Conservation (phyloP, 139 green algal species). For the Astrephomene gubernaculifera region DNA sequence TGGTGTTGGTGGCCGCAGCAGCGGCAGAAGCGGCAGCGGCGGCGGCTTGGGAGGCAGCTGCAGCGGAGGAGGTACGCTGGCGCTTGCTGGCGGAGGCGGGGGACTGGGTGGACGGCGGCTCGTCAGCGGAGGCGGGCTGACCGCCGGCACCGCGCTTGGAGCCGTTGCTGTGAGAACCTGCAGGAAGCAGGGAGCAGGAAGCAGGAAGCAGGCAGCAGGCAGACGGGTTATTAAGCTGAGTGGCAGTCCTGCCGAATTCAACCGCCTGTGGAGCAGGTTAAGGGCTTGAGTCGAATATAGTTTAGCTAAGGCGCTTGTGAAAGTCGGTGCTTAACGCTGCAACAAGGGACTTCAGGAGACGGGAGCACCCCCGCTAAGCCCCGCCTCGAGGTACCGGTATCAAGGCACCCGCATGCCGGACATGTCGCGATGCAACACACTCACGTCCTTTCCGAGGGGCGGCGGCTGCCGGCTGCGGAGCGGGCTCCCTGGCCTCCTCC, state of each 20-base stretch:
- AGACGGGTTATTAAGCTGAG: too few species aligned
- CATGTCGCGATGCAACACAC: neutral
- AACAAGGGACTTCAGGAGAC: too few species aligned
- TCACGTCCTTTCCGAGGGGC: constrained; percentile 21
- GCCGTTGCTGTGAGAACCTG: neutral
- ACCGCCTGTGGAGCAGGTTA: too few species aligned
- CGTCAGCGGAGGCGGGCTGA: neutral
- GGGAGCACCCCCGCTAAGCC: too few species aligned
- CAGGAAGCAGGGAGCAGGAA: neutral
- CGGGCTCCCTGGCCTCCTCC: constrained; percentile 5
- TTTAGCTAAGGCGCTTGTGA: too few species aligned
- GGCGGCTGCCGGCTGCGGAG: neutral
- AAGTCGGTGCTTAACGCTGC: too few species aligned
- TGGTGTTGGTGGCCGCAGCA: neutral
- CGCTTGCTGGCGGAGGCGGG: constrained; percentile 6
- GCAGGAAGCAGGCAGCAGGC: too few species aligned
- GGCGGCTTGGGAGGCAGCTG: neutral
- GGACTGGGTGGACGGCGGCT: neutral
- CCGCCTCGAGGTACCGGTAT: too few species aligned
- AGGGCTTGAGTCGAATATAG: too few species aligned
- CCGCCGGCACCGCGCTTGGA: neutral
- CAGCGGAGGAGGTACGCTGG: constrained; percentile 1
- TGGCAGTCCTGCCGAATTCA: too few species aligned
- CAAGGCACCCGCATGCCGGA: neutral
- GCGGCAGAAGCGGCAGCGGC: neutral